Percentiles rank a stretch among this genome's conserved stretches.
Conservation (phyloP, 768 basidiomycete species). For the Termitomyces sp. region DNA sequence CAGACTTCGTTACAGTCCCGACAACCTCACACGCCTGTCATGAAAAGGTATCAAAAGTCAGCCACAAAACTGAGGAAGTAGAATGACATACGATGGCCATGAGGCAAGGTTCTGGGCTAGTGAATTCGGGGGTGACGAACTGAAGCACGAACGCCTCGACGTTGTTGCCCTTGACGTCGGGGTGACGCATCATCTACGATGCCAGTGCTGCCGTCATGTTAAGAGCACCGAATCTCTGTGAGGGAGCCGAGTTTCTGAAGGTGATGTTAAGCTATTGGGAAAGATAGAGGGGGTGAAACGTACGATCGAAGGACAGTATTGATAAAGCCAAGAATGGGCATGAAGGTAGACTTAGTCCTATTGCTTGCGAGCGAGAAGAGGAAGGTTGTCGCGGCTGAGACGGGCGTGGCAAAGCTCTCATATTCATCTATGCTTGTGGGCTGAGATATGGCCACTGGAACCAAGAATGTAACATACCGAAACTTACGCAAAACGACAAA, state of each 20-base stretch:
- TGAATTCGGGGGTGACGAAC: conserved; percentile 74
- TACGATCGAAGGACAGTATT: conserved; percentile 69
- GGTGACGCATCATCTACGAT: conserved; percentile 80
- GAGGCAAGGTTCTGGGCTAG: conserved; percentile 64
- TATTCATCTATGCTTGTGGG: conserved; percentile 60
- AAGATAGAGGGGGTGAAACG: conserved; percentile 22
- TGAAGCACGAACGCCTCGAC: conserved; percentile 78
- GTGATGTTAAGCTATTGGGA: background rate
- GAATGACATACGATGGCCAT: conserved; percentile 63
- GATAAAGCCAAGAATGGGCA: conserved; percentile 76
- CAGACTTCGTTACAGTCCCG: conserved; percentile 66
- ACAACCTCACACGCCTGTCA: conserved; percentile 77
- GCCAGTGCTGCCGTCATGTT: conserved; percentile 79
- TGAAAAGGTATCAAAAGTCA: conserved; percentile 3
- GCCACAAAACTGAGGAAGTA: conserved; percentile 2
- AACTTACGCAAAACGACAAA: no score
- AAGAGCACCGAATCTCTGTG: conserved; percentile 80
- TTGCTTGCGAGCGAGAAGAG: conserved; percentile 74
- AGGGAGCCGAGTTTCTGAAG: conserved; percentile 40
- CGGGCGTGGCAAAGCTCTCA: conserved; percentile 73
- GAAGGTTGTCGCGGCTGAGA: conserved; percentile 78
- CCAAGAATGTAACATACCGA: conserved; percentile 45
- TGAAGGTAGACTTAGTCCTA: conserved; percentile 78
- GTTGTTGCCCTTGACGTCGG: conserved; percentile 61
- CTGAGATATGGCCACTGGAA: background rate